Conservation (phyloP, 805 yeast species). For the Saccharomycopsis amapae region DNA sequence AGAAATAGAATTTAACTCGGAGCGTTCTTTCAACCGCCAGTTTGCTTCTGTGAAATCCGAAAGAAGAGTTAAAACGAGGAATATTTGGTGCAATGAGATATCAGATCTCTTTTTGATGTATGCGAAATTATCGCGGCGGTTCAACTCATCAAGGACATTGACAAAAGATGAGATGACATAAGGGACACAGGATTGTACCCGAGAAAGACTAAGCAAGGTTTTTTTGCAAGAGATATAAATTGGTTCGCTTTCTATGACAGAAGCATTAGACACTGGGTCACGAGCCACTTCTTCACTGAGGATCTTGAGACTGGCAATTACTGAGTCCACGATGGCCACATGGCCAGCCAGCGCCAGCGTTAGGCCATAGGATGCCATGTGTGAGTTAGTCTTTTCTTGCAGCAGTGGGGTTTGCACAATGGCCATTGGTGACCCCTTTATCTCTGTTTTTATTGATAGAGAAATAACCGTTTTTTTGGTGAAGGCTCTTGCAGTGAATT, state of each 20-base stretch:
- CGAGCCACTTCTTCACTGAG: conserved; percentile 10
- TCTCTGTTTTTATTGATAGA: too few relatives aligned
- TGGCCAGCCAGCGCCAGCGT: conserved; percentile 6
- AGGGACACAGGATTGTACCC: conserved; percentile 4
- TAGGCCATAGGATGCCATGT: too few relatives aligned
- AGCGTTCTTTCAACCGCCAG: conserved; percentile 18
- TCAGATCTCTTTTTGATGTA: conserved; percentile 18
- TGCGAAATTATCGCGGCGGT: conserved; percentile 9
- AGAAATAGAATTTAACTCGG: conserved; percentile 3
- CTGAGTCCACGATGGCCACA: conserved; percentile 11
- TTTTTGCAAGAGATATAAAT: conserved; percentile 7
- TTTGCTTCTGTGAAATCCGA: conserved; percentile 20
- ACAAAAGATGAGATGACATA: conserved; percentile 13
- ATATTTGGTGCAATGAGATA: conserved; percentile 13
- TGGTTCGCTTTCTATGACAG: conserved; percentile 16
- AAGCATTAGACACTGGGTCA: conserved; percentile 11
- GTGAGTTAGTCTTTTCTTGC: too few relatives aligned
- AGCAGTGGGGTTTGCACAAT: background rate
- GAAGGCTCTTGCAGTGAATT: too few relatives aligned
- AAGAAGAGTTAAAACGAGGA: conserved; percentile 3
- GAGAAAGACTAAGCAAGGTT: conserved; percentile 10
- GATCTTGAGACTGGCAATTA: conserved; percentile 4
- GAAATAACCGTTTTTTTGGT: too few relatives aligned
- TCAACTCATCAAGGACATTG: conserved; percentile 12
- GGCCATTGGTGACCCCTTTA: too few relatives aligned